Conservation (phyloP, 2,329 filamentous ascomycete genomes). For the Xylariaceae sp. region DNA sequence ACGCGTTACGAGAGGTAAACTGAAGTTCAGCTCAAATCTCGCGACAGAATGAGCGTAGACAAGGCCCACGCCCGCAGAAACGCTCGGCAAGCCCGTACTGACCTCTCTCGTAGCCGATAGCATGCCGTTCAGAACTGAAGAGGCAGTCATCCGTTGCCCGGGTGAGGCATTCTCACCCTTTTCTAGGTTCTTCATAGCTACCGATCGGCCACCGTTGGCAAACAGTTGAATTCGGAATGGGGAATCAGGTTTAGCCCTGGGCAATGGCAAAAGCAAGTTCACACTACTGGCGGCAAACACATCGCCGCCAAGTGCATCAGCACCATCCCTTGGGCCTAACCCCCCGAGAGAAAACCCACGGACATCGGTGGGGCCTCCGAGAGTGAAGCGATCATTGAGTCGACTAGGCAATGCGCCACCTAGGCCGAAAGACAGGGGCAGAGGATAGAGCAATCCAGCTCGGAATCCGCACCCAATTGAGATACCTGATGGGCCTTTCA, state of each 20-base stretch:
- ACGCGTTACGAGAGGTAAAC: slow-evolving; percentile 74
- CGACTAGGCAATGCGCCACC: slow-evolving; percentile 60
- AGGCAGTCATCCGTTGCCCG: slow-evolving; percentile 33
- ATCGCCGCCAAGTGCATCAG: slow-evolving; percentile 85
- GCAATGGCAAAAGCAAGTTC: slow-evolving; percentile 79
- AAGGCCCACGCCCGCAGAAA: slow-evolving; percentile 80
- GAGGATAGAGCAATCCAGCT: slow-evolving; percentile 75
- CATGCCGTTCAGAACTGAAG: slow-evolving; percentile 50
- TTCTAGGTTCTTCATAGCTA: slow-evolving; percentile 62
- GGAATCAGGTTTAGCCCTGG: slow-evolving; percentile 72
- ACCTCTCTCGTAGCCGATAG: slow-evolving; percentile 63
- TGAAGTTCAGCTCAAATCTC: slow-evolving; percentile 93
- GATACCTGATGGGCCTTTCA: slow-evolving; percentile 66
- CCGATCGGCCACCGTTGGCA: slow-evolving; percentile 79
- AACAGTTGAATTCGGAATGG: slow-evolving; percentile 86
- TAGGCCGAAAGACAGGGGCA: slow-evolving; percentile 57
- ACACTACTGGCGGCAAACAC: slow-evolving; percentile 85
- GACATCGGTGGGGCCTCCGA: slow-evolving; percentile 91
- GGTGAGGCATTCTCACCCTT: slow-evolving; percentile 40
- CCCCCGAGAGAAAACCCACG: slow-evolving; percentile 88
- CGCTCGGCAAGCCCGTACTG: slow-evolving; percentile 69
- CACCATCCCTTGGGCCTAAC: slow-evolving; percentile 79
- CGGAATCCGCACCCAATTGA: slow-evolving; percentile 79
- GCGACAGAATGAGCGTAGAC: slow-evolving; percentile 94
- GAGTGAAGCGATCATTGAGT: slow-evolving; percentile 90